A percentile compares a stretch with the other conserved stretches of the same genome.
These are phyloP conservation scores for Naganishia sp. DNA, from an alignment of 1,284 basidiomycete genomes.

Conservation along the genomic window DNA sequence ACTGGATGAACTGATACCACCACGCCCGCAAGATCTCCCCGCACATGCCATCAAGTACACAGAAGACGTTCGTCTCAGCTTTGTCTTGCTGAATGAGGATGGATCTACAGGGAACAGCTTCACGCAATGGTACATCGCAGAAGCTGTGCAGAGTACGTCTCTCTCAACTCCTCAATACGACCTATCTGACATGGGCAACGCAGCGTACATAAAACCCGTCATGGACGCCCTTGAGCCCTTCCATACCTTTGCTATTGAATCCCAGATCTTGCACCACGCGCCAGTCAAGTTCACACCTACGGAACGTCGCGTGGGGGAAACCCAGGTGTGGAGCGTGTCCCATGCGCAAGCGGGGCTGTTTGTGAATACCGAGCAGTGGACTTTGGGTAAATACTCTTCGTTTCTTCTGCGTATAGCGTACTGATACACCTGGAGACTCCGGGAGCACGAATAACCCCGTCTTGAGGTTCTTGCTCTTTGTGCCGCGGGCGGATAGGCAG, in stretches of 20 bases:
- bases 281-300: slow-evolving; percentile 79
- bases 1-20: slow-evolving; percentile 36
- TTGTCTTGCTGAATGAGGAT: slow-evolving; percentile 78
- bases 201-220: slow-evolving; percentile 71
- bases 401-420: background rate
- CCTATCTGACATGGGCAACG: slow-evolving; percentile 32
- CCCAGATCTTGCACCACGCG: slow-evolving; percentile 88
- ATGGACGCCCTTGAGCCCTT: slow-evolving; percentile 64
- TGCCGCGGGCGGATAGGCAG: slow-evolving; percentile 63
- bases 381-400: slow-evolving; percentile 64
- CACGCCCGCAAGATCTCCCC: slow-evolving; percentile 35
- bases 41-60: slow-evolving; percentile 62
- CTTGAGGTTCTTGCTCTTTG: slow-evolving; percentile 86
- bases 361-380: slow-evolving; percentile 95
- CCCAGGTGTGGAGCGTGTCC: slow-evolving; percentile 61
- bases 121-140: slow-evolving; percentile 69
- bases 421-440: slow-evolving; percentile 41
- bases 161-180: slow-evolving; percentile 11
- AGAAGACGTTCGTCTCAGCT: slow-evolving; percentile 63
- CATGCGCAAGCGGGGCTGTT: slow-evolving; percentile 84
- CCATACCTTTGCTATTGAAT: slow-evolving; percentile 90
- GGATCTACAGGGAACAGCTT: slow-evolving; percentile 66
- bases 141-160: slow-evolving; percentile 65
- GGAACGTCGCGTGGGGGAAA: slow-evolving; percentile 12
- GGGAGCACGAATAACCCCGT: slow-evolving; percentile 79